Conservation (phyloP, 345 rosid species). For the Jatropha curcas region DNA sequence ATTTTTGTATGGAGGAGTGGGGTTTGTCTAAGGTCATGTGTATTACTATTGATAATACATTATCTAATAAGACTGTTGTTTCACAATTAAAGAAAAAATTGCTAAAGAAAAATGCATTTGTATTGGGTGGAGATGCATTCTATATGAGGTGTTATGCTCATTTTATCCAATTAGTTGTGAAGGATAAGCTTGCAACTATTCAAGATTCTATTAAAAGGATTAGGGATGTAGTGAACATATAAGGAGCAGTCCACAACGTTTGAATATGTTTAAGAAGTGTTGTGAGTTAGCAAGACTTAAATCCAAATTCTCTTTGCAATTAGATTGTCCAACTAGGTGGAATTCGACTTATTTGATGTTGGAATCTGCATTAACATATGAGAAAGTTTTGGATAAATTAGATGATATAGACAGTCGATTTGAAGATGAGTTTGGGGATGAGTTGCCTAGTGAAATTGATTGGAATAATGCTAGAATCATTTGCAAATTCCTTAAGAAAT, state of each 20-base stretch:
- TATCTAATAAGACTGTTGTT: not conserved
- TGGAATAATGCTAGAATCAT: not conserved
- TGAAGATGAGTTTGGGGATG: not conserved
- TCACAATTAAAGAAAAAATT: too few species aligned
- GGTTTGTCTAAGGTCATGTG: not conserved
- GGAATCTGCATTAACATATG: too few species aligned
- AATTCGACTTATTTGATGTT: too few species aligned
- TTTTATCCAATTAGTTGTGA: too few species aligned
- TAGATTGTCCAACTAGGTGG: not conserved
- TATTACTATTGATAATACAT: not conserved
- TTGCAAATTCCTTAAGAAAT: too few species aligned
- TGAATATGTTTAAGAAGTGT: too few species aligned
- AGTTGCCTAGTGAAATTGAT: not conserved
- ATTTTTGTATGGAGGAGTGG: too few species aligned
- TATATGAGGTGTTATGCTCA: not conserved
- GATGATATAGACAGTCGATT: not conserved
- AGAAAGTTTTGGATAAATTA: too few species aligned
- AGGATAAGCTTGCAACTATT: not conserved
- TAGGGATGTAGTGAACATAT: too few species aligned
- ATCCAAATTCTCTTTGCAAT: not conserved
- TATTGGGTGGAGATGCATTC: too few species aligned
- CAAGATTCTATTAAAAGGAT: not conserved
- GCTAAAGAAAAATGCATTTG: too few species aligned
- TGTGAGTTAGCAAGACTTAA: not conserved
- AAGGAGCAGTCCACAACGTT: too few species aligned